Evolutionary conservation across 768 basidiomycete species (phyloP), one percentile per base, ranked within the genome.

Genomic region (Coprinellus micaceus): DNA sequence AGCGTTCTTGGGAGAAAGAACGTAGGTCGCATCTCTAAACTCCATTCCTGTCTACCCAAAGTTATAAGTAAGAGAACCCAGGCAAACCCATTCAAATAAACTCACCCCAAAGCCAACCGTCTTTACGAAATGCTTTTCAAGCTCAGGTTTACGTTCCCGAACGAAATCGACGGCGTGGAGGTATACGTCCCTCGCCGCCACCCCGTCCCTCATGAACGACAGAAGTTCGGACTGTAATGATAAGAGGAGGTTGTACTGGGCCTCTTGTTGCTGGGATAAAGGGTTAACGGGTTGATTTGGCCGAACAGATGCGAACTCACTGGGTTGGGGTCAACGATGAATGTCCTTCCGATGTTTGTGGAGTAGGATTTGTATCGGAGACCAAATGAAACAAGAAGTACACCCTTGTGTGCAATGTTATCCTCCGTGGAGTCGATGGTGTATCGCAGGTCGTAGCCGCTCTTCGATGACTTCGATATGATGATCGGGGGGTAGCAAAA

Each of bases 401-500:
- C 91, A 19, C 95, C 95, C 64, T 89, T 86, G 72, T 90, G 83
- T 48, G 90, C 85, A 61, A 98, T 88, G 57, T 81, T 79, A 64
- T 96, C 90, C 25, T 82, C 76, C 21, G 91, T 86, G 5, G 95
- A 94, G 68, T 93, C 87, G 0, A 92, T 93, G 1, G 88, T 89
- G 39, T 88, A 87, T 57, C 87, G 84, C 47, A 98, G 76, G 68
- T 98, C 96, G 68, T 96, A 98, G 6, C 91, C 90, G 10, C 81
- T 77, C 58, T 79, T 82, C 33, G 88, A 88, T 7, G 91, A 89
- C 40, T 88, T 88, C 5, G 95, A 98, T 62, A 98, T 96, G 66
- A 98, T 91, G 68, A 98, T 95, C 2, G 96, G 94, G 2, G 91
- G 84, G 70, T 96, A 98, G 62, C 91, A 90, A 72, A 95, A 96